These are phyloP conservation scores for Dryas integrifolia DNA, from an alignment of 331 rosid species.

Conservation along the genomic window DNA sequence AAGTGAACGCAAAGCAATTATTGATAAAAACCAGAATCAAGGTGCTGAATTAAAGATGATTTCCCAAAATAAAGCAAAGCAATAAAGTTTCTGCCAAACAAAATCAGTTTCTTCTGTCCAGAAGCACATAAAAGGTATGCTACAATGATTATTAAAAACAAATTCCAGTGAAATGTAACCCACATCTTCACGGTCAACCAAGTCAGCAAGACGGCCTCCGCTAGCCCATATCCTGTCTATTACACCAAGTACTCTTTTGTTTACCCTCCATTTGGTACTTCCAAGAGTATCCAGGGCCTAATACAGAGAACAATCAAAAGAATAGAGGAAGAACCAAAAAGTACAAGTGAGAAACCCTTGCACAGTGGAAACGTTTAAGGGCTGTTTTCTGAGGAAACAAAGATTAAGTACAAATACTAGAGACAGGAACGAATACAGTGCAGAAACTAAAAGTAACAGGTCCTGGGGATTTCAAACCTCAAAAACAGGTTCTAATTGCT, in stretches of 20 bases:
- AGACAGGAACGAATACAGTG: neutral
- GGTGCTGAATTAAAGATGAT: neutral
- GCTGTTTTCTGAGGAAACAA: neutral
- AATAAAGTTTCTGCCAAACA: neutral
- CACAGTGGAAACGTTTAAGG: slow-evolving; percentile 10
- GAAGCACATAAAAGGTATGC: slow-evolving; percentile 1
- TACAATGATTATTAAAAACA: slow-evolving; percentile 18
- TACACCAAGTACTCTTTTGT: slow-evolving; percentile 66
- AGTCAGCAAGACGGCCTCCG: slow-evolving; percentile 74
- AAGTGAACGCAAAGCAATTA: slow-evolving; percentile 1
- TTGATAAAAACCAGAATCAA: slow-evolving; percentile 12
- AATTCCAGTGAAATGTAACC: slow-evolving; percentile 29
- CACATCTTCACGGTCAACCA: slow-evolving; percentile 76
- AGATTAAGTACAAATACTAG: slow-evolving; percentile 11
- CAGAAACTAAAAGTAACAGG: slow-evolving; percentile 5
- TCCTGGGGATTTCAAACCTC: slow-evolving; percentile 47
- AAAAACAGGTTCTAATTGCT: slow-evolving; percentile 62
- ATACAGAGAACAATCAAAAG: slow-evolving; percentile 17
- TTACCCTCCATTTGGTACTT: slow-evolving; percentile 78
- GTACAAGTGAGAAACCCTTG: slow-evolving; percentile 2
- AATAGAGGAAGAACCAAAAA: slow-evolving; percentile 28
- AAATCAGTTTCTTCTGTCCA: slow-evolving; percentile 23
- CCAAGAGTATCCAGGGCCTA: slow-evolving; percentile 91
- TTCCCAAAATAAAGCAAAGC: neutral
- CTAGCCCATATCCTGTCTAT: slow-evolving; percentile 87